Conservation (phyloP, 768 basidiomycete genomes). For the Termitomyces sp. region DNA sequence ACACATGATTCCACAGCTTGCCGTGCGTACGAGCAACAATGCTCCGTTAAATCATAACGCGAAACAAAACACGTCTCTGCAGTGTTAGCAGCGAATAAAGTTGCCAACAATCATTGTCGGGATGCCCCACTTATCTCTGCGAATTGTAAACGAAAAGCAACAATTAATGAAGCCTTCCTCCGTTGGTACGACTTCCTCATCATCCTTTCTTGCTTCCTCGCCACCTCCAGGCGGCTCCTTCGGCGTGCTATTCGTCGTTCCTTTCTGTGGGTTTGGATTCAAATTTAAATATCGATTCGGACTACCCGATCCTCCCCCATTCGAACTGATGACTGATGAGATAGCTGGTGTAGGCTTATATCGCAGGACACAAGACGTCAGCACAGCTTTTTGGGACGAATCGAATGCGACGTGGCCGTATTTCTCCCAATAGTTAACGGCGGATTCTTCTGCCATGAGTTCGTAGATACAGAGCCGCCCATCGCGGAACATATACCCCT, state of each 20-base stretch:
- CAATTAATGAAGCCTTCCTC: slow-evolving; percentile 81
- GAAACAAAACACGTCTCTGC: neutral
- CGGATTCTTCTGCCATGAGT: slow-evolving; percentile 95
- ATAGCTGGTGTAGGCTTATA: slow-evolving; percentile 53
- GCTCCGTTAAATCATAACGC: neutral
- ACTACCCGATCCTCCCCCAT: neutral
- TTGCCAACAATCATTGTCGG: slow-evolving; percentile 90
- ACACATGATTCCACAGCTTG: too few relatives aligned
- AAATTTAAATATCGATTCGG: slow-evolving; percentile 3
- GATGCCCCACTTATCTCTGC: slow-evolving; percentile 80
- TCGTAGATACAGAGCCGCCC: slow-evolving; percentile 96
- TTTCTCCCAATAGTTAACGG: slow-evolving; percentile 99
- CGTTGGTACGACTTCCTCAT: slow-evolving; percentile 22
- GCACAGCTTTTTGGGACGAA: slow-evolving; percentile 86
- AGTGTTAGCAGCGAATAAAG: slow-evolving; percentile 60
- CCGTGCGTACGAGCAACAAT: neutral
- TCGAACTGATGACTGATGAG: slow-evolving; percentile 14
- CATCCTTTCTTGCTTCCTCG: slow-evolving; percentile 21
- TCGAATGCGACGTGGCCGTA: slow-evolving; percentile 93
- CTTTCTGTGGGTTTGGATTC: slow-evolving; percentile 4
- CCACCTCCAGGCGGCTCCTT: neutral
- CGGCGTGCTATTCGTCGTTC: slow-evolving; percentile 1
- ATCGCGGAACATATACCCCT: slow-evolving; percentile 86
- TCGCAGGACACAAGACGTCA: slow-evolving; percentile 85
- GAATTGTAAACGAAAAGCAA: slow-evolving; percentile 88